Conservation (phyloP, 2,329 filamentous ascomycete genomes). For the Chalaropsis ovoidea region DNA sequence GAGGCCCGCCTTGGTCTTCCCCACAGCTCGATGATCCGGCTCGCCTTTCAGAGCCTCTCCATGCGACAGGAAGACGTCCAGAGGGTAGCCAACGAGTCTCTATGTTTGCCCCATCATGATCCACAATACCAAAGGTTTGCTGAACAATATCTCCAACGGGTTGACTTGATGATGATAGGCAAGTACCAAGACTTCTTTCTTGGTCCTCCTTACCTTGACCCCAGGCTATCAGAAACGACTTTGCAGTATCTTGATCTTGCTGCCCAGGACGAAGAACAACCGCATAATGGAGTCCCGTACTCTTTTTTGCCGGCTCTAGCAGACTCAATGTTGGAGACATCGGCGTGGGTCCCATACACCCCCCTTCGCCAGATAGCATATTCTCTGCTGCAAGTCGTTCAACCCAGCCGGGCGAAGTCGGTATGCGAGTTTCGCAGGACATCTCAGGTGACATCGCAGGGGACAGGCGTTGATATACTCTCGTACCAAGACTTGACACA, state of each 20-base stretch:
- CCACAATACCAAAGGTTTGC: slow-evolving; percentile 8
- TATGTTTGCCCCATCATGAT: background rate
- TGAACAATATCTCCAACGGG: slow-evolving; percentile 11
- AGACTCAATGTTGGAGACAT: slow-evolving; percentile 36
- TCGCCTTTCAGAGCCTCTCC: slow-evolving; percentile 32
- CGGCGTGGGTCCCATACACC: slow-evolving; percentile 46
- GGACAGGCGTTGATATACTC: slow-evolving; percentile 26
- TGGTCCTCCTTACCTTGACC: slow-evolving; percentile 30
- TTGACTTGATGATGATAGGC: slow-evolving; percentile 6
- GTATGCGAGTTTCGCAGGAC: slow-evolving; percentile 36
- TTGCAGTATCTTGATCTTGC: slow-evolving; percentile 30
- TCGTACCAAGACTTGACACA: slow-evolving; percentile 30
- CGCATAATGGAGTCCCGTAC: slow-evolving; percentile 26
- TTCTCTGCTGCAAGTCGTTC: slow-evolving; percentile 35
- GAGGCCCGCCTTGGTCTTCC: slow-evolving; percentile 37
- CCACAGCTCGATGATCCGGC: background rate
- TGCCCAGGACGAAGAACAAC: slow-evolving; percentile 25
- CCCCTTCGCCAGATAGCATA: slow-evolving; percentile 46
- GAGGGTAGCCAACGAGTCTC: slow-evolving; percentile 24
- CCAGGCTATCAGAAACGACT: slow-evolving; percentile 35
- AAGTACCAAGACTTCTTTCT: background rate
- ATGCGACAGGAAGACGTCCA: slow-evolving; percentile 23
- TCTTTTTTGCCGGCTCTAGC: slow-evolving; percentile 58
- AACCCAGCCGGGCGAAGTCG: slow-evolving; percentile 21
- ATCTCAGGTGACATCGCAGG: slow-evolving; percentile 17